Evolutionary conservation across 768 basidiomycete species (phyloP).

Genomic region (Russula abietina): DNA sequence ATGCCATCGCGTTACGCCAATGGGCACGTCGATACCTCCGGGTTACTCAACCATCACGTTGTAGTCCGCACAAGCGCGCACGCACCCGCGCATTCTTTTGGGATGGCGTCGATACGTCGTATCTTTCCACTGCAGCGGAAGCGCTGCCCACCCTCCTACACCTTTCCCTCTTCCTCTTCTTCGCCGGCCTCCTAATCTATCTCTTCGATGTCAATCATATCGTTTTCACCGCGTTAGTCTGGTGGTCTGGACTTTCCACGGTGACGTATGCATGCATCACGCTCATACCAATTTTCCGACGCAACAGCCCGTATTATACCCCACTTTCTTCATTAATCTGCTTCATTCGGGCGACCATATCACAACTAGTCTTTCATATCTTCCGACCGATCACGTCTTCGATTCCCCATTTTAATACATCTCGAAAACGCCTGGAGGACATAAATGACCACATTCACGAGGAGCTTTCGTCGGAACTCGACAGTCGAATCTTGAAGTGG

Average conservation of each 20-base stretch:
- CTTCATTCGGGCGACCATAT: background rate
- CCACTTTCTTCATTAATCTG: background rate
- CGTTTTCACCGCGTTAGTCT: background rate
- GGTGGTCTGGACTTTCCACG: background rate
- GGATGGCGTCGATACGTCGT: background rate
- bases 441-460: background rate
- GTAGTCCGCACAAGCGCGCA: background rate
- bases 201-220: background rate
- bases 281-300: background rate
- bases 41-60: background rate
- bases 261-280: background rate
- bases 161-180: background rate
- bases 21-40: background rate
- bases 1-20: background rate
- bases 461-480: background rate
- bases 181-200: background rate
- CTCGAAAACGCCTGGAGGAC: too few relatives aligned
- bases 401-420: background rate
- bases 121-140: too few relatives aligned
- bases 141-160: background rate
- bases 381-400: too few relatives aligned
- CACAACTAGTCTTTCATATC: background rate
- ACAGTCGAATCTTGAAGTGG: background rate
- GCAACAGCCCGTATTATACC: background rate
- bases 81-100: background rate